Conservation (phyloP, 2,329 filamentous ascomycete species). For the Pestalotiopsis sp. region DNA sequence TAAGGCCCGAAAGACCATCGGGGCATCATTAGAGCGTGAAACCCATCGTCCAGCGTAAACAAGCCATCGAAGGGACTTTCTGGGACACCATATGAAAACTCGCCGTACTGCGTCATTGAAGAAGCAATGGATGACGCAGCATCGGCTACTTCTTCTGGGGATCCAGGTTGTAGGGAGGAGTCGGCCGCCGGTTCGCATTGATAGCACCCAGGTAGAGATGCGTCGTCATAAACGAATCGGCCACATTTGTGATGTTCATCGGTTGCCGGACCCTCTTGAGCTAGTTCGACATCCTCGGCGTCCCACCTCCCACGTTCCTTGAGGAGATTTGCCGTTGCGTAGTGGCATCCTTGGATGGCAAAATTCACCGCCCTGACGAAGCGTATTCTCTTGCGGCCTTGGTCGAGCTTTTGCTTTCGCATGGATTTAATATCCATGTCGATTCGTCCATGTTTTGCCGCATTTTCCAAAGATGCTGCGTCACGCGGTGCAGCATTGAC, state of each 20-base stretch:
- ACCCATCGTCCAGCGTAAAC: neutral
- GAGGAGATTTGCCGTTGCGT: neutral
- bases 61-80: neutral
- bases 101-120: neutral
- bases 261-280: neutral
- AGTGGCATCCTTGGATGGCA: neutral
- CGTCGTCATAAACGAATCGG: neutral
- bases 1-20: neutral
- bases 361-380: neutral
- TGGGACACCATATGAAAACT: too few relatives aligned
- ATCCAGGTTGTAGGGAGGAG: too few relatives aligned
- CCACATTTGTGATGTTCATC: fast-evolving
- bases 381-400: neutral
- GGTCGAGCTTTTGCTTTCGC: neutral
- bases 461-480: neutral
- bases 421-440: neutral
- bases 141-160: neutral
- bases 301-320: neutral
- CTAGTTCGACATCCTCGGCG: neutral
- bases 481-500: neutral
- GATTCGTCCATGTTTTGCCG: neutral
- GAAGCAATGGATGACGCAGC: neutral
- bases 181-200: neutral
- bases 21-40: neutral
- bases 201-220: neutral